These are phyloP conservation scores for Taxawa tesnikishii DNA, from an alignment of 2,329 filamentous ascomycete species.

Conservation along the genomic window DNA sequence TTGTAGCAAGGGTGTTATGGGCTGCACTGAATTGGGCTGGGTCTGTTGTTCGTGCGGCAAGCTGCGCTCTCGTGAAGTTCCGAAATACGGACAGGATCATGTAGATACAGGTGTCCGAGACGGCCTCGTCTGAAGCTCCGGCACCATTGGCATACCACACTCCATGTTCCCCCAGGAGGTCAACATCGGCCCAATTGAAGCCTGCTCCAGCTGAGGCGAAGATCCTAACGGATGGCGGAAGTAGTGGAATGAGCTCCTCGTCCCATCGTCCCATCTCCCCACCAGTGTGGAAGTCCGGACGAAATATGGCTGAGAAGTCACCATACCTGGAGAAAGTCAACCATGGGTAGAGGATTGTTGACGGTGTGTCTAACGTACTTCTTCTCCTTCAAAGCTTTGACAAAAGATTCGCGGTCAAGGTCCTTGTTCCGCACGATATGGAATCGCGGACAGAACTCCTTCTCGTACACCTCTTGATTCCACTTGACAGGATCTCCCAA, in stretches of 20 bases:
- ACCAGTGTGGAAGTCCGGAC: constrained; percentile 53
- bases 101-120: constrained; percentile 59
- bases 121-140: constrained; percentile 57
- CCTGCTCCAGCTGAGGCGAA: constrained; percentile 50
- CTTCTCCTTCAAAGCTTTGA: constrained; percentile 22
- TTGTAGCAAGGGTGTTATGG: constrained; percentile 46
- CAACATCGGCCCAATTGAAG: constrained; percentile 51
- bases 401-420: constrained; percentile 26
- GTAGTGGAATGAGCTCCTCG: constrained; percentile 40
- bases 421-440: constrained; percentile 26
- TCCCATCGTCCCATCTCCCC: constrained; percentile 56
- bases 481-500: constrained; percentile 32
- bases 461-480: constrained; percentile 30
- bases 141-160: constrained; percentile 64
- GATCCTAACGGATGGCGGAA: constrained; percentile 42
- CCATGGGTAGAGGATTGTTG: too few species aligned
- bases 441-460: constrained; percentile 24
- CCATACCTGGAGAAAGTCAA: too few species aligned
- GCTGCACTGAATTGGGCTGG: constrained; percentile 41
- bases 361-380: too few species aligned
- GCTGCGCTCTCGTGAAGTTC: constrained; percentile 51
- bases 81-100: constrained; percentile 60
- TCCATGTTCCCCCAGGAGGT: constrained; percentile 47
- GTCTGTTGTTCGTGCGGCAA: constrained; percentile 38
- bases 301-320: constrained; percentile 35